phyloP scores from a whole-genome alignment of 345 rosid species.

The Hypericum androsaemum region DNA sequence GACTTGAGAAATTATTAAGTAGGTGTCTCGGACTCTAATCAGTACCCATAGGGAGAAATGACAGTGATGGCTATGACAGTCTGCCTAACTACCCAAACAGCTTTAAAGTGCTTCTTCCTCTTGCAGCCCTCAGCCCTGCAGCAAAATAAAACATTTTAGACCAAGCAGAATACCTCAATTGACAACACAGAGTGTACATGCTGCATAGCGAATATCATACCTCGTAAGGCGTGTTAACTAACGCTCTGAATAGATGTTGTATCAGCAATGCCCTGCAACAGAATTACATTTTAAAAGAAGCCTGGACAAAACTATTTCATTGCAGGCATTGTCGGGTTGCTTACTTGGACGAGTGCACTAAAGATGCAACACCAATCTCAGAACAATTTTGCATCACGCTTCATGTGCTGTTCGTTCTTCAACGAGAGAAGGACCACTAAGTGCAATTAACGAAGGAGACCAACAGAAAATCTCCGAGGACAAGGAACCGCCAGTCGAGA shows the following conservation, averaged over 20 bases:
- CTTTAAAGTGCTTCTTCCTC: conserved; percentile 20
- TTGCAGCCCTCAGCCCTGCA: conserved; percentile 57
- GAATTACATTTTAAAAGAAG: conserved; percentile 14
- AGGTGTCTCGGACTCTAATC: conserved; percentile 20
- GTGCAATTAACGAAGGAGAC: conserved; percentile 89
- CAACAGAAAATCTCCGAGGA: conserved; percentile 56
- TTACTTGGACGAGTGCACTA: conserved; percentile 37
- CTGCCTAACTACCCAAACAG: conserved; percentile 28
- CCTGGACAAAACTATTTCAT: not conserved
- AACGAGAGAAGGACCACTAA: conserved; percentile 38
- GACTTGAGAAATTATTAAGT: conserved; percentile 18
- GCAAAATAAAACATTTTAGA: not conserved
- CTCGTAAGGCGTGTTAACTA: conserved; percentile 21
- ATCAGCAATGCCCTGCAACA: conserved; percentile 28
- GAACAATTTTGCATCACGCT: conserved; percentile 49
- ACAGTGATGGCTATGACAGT: not conserved
- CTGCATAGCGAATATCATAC: conserved; percentile 1
- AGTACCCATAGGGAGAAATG: conserved; percentile 21
- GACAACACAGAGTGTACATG: not conserved
- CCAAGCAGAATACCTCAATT: not conserved
- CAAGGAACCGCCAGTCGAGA: conserved; percentile 80
- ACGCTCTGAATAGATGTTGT: conserved; percentile 21
- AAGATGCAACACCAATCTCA: conserved; percentile 48
- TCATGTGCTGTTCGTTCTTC: conserved; percentile 35
- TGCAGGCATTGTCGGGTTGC: not conserved